Percentiles rank a stretch among this genome's conserved stretches.
phyloP scores from a whole-genome alignment of 352 stramenopile species.

The Phytophthora brassicae region DNA sequence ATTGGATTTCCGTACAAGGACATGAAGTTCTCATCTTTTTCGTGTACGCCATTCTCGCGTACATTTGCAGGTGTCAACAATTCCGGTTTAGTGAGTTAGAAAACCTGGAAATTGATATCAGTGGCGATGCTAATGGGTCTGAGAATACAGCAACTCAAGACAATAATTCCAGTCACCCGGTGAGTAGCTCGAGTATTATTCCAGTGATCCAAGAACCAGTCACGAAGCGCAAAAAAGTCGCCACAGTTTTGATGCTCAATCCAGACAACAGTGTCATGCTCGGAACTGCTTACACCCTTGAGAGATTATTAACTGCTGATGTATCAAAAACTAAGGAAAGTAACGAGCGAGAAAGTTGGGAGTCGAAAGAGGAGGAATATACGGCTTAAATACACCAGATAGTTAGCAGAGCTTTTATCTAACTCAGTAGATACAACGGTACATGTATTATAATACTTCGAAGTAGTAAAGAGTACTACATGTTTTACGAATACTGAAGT shows the following conservation, averaged over 20 bases:
- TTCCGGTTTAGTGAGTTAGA: slow-evolving; percentile 55
- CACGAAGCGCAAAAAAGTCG: slow-evolving; percentile 12
- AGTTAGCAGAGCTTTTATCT: too few species aligned
- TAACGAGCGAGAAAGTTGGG: too few species aligned
- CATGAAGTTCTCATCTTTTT: slow-evolving; percentile 48
- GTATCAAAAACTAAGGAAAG: slow-evolving; percentile 3
- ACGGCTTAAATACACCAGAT: too few species aligned
- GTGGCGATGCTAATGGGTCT: not conserved
- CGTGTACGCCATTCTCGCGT: slow-evolving; percentile 42
- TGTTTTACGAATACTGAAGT: too few species aligned
- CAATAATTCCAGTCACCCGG: slow-evolving; percentile 1
- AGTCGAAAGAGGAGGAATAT: too few species aligned
- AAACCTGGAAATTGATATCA: slow-evolving; percentile 21
- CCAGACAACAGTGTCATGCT: slow-evolving; percentile 28
- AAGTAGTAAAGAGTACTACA: too few species aligned
- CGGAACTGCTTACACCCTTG: slow-evolving; percentile 31
- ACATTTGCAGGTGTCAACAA: slow-evolving; percentile 57
- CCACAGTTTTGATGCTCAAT: slow-evolving; percentile 22
- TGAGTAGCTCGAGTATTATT: slow-evolving; percentile 9
- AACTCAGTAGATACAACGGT: too few species aligned
- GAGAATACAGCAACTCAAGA: not conserved
- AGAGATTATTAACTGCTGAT: not conserved
- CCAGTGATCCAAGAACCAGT: slow-evolving; percentile 12
- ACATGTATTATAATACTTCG: too few species aligned
- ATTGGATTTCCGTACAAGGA: slow-evolving; percentile 35